Percentiles rank a stretch among this genome's conserved stretches.
Conservation (phyloP, 1,284 basidiomycete genomes). For the Leucoagaricus sp. region DNA sequence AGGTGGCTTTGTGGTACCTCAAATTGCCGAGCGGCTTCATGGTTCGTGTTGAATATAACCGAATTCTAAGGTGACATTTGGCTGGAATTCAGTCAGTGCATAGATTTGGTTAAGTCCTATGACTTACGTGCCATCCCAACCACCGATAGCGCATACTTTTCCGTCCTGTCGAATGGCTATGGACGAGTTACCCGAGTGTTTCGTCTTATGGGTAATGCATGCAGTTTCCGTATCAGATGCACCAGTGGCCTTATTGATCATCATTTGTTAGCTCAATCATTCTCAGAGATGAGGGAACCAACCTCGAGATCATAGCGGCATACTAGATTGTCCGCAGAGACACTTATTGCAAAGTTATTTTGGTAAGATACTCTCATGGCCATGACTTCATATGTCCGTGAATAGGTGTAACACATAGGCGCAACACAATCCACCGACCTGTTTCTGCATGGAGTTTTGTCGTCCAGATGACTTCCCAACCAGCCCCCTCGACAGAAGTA, state of each 20-base stretch:
- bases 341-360: slow-evolving; percentile 66
- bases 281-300: slow-evolving; percentile 17
- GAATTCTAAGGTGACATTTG: slow-evolving; percentile 51
- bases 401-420: neutral
- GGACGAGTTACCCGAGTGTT: slow-evolving; percentile 76
- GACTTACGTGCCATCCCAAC: slow-evolving; percentile 87
- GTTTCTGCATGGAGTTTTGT: slow-evolving; percentile 77
- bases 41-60: slow-evolving; percentile 75
- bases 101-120: neutral
- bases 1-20: slow-evolving; percentile 74
- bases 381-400: slow-evolving; percentile 65
- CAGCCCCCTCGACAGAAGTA: slow-evolving; percentile 67
- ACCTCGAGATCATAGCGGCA: slow-evolving; percentile 68
- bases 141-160: slow-evolving; percentile 77
- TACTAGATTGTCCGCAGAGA: slow-evolving; percentile 83
- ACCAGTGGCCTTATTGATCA: neutral
- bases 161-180: slow-evolving; percentile 77
- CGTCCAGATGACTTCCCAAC: slow-evolving; percentile 75
- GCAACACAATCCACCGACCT: slow-evolving; percentile 47
- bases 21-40: slow-evolving; percentile 81
- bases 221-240: slow-evolving; percentile 20
- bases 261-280: neutral
- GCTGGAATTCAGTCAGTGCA: neutral
- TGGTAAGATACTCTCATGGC: slow-evolving; percentile 72
- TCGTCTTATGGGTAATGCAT: slow-evolving; percentile 54